A percentile compares a stretch with the other conserved stretches of the same genome.
phyloP scores from a whole-genome alignment of 345 rosid genomes.

The Alliaria petiolata region DNA sequence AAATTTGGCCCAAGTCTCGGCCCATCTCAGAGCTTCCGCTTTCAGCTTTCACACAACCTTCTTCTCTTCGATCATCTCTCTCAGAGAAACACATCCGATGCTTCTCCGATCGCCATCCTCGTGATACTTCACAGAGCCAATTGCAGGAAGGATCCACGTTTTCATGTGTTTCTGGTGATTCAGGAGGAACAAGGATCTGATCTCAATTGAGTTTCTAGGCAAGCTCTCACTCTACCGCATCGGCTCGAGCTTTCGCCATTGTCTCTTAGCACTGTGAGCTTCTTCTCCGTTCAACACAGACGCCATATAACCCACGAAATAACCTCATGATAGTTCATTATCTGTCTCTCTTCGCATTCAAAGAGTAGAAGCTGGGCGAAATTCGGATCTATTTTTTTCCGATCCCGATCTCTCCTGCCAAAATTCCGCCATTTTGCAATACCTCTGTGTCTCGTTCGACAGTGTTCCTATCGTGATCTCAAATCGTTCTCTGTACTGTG shows the following conservation, averaged over 20 bases:
- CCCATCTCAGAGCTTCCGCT: no score
- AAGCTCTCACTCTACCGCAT: conserved; percentile 17
- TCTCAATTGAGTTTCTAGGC: neutral
- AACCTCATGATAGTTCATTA: neutral
- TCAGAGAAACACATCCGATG: no score
- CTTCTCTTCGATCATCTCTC: no score
- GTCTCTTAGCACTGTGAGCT: conserved; percentile 15
- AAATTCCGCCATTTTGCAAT: neutral
- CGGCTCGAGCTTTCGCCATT: conserved; percentile 17
- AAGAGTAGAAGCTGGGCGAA: neutral
- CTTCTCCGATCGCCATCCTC: no score
- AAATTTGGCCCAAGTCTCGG: no score
- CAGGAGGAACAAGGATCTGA: conserved; percentile 15
- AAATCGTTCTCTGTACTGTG: neutral
- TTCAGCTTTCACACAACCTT: no score
- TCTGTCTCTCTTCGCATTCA: neutral
- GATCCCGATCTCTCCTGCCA: conserved; percentile 27
- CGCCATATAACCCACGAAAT: neutral
- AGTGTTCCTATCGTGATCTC: neutral
- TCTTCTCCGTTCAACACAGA: neutral
- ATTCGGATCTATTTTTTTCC: conserved; percentile 8
- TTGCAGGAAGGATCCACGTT: conserved; percentile 13
- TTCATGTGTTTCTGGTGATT: neutral
- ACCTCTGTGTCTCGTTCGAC: neutral
- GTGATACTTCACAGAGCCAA: neutral